A percentile compares a stretch with the other conserved stretches of the same genome.
Conservation (phyloP, 306 rosid genomes). For the Trichosanthes cucumerina region DNA sequence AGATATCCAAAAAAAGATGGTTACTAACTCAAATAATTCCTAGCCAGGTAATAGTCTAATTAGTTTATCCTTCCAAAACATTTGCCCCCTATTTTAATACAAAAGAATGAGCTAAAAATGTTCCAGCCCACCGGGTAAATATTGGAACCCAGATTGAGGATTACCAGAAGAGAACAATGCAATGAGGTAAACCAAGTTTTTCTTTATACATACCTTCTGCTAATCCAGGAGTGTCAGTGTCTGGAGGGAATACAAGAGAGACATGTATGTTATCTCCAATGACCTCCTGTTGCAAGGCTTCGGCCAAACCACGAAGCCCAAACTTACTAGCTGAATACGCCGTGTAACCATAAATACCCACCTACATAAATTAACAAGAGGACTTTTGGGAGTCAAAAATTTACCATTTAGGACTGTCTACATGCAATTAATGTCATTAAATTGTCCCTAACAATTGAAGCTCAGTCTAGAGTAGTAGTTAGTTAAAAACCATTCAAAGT, state of each 20-base stretch:
- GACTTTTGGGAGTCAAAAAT: not conserved
- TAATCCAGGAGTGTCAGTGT: conserved; percentile 81
- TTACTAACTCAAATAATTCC: not conserved
- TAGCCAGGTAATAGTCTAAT: not conserved
- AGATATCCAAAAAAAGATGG: not conserved
- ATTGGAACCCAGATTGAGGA: not conserved
- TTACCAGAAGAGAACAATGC: not conserved
- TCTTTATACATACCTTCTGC: conserved; percentile 41
- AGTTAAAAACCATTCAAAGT: not conserved
- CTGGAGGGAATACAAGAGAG: conserved; percentile 84
- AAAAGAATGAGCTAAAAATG: not conserved
- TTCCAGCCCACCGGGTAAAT: not conserved
- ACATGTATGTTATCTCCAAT: conserved; percentile 64
- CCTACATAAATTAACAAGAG: conserved; percentile 26
- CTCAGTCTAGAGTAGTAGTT: not conserved
- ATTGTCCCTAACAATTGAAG: not conserved
- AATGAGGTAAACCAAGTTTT: conserved; percentile 4
- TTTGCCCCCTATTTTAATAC: not conserved
- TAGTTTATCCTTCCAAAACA: not conserved
- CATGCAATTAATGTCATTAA: not conserved
- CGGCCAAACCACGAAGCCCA: conserved; percentile 85
- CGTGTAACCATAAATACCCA: conserved; percentile 80
- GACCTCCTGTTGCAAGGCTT: conserved; percentile 86
- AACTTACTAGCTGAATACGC: conserved; percentile 89
- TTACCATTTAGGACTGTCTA: not conserved